These are phyloP conservation scores for Trametes meyenii DNA, from an alignment of 768 basidiomycete species.

Conservation along the genomic window DNA sequence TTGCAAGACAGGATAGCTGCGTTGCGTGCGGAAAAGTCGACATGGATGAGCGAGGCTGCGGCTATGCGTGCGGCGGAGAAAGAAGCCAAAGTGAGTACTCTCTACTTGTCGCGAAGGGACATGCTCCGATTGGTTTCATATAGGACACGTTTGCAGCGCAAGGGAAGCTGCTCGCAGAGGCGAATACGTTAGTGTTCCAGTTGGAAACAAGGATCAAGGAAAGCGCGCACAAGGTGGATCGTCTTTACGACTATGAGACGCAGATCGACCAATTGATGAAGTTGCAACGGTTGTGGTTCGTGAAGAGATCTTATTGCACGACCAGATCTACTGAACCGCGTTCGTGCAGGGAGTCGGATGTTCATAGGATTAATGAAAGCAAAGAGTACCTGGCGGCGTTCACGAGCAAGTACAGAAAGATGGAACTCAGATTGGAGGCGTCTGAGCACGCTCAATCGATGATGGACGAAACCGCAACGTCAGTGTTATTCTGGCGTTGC, in stretches of 20 bases:
- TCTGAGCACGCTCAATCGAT: conserved; percentile 54
- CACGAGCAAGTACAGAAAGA: conserved; percentile 61
- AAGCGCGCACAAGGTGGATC: conserved; percentile 78
- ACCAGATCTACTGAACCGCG: background rate
- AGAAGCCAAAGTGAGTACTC: conserved; percentile 57
- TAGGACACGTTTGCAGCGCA: conserved; percentile 73
- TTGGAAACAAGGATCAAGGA: conserved; percentile 78
- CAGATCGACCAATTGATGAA: conserved; percentile 82
- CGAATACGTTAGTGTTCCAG: conserved; percentile 66
- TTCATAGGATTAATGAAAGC: conserved; percentile 66
- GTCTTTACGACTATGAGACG: conserved; percentile 82
- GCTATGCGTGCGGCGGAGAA: conserved; percentile 69
- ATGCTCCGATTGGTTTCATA: background rate
- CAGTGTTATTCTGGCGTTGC: conserved; percentile 25
- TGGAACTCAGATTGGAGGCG: conserved; percentile 65
- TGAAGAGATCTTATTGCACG: background rate
- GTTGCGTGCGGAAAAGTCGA: conserved; percentile 77
- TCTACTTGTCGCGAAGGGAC: background rate
- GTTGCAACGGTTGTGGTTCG: conserved; percentile 79
- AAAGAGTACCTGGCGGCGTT: conserved; percentile 59
- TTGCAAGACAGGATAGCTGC: conserved; percentile 77
- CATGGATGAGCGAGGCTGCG: conserved; percentile 73
- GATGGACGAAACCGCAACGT: conserved; percentile 65
- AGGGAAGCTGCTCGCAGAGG: conserved; percentile 67
- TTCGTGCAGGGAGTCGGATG: conserved; percentile 68